phyloP scores from a whole-genome alignment of 2,329 filamentous ascomycete species.

The Pestalotiopsis sp. region DNA sequence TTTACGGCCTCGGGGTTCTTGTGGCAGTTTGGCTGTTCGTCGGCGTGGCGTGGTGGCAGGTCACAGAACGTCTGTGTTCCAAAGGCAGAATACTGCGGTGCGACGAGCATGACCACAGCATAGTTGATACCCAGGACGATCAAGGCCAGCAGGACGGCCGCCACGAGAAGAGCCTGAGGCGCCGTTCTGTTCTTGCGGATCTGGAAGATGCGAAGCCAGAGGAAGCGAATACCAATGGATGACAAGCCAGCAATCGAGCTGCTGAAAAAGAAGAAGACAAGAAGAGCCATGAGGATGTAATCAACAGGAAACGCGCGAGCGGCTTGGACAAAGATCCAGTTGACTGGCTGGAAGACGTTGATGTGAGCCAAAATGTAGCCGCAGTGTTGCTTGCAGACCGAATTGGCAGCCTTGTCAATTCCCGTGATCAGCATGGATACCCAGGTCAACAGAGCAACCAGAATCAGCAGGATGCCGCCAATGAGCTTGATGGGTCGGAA shows the following conservation, averaged over 20 bases:
- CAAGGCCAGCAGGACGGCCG: conserved; percentile 86
- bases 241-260: conserved; percentile 86
- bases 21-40: conserved; percentile 73
- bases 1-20: conserved; percentile 70
- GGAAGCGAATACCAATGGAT: conserved; percentile 86
- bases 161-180: conserved; percentile 87
- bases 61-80: conserved; percentile 94
- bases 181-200: conserved; percentile 87
- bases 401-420: conserved; percentile 96
- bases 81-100: conserved; percentile 91
- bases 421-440: conserved; percentile 92
- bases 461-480: conserved; percentile 75
- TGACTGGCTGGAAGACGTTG: conserved; percentile 93
- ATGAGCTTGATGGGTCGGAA: conserved; percentile 88
- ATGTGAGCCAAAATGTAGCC: conserved; percentile 87
- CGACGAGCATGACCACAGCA: conserved; percentile 87
- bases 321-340: conserved; percentile 81
- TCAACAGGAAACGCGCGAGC: conserved; percentile 87
- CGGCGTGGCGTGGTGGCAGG: conserved; percentile 60
- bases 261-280: conserved; percentile 86
- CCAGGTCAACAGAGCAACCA: conserved; percentile 76
- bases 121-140: conserved; percentile 93
- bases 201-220: conserved; percentile 92
- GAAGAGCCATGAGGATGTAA: conserved; percentile 82
- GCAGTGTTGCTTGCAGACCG: conserved; percentile 84